These are phyloP conservation scores for Neurospora sp. DNA, from an alignment of 2,329 filamentous ascomycete genomes.

Conservation along the genomic window DNA sequence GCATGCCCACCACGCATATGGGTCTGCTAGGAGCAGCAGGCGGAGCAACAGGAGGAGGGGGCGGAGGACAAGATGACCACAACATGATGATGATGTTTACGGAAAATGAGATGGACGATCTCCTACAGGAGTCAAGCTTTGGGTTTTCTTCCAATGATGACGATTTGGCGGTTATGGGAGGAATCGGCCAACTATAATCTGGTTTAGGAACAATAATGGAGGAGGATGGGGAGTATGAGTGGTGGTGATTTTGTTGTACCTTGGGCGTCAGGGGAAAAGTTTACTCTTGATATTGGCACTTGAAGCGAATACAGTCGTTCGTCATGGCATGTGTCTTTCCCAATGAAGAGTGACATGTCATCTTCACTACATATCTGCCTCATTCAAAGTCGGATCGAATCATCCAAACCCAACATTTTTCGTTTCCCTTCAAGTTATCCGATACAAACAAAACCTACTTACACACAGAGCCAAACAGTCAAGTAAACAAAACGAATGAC, in stretches of 20 bases:
- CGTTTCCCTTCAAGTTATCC: too few species aligned
- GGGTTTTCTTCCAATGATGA: conserved; percentile 19
- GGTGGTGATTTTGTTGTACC: not conserved
- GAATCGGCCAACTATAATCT: not conserved
- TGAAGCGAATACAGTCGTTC: not conserved
- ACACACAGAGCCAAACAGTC: too few species aligned
- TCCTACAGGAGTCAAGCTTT: conserved; percentile 35
- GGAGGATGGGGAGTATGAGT: not conserved
- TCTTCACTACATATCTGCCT: not conserved
- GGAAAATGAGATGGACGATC: conserved; percentile 28
- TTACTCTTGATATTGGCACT: not conserved
- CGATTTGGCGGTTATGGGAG: not conserved
- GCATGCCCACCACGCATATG: not conserved
- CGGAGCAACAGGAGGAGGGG: not conserved
- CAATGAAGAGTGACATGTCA: not conserved
- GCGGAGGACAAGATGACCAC: not conserved
- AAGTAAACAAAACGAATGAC: too few species aligned
- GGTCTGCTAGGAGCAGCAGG: not conserved
- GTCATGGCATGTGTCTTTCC: not conserved
- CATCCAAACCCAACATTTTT: too few species aligned
- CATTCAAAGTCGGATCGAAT: too few species aligned
- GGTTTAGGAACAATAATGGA: not conserved
- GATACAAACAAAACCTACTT: too few species aligned
- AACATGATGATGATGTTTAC: conserved; percentile 14
- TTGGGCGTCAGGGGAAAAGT: not conserved